Conservation (phyloP, 306 rosid species). For the Fagus sylvatica region DNA sequence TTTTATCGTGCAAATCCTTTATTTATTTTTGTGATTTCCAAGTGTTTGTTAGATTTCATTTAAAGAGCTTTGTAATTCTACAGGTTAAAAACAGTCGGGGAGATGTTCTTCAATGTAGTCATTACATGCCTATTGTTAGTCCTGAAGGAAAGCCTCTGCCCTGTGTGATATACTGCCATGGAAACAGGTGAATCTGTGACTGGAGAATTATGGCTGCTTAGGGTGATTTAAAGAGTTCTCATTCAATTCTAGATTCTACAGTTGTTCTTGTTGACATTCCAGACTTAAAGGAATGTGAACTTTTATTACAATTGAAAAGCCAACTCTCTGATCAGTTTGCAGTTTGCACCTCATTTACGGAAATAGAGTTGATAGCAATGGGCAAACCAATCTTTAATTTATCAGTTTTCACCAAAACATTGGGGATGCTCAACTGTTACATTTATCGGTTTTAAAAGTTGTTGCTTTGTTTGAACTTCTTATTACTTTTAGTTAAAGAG, state of each 20-base stretch:
- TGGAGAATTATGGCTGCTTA: slow-evolving; percentile 3
- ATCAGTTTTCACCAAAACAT: background rate
- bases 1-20: background rate
- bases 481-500: background rate
- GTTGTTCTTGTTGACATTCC: slow-evolving; percentile 16
- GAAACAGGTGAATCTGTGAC: slow-evolving; percentile 70
- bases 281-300: slow-evolving; percentile 8
- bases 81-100: slow-evolving; percentile 89
- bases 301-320: background rate
- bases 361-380: slow-evolving; percentile 9
- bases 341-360: slow-evolving; percentile 1
- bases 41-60: slow-evolving; percentile 14
- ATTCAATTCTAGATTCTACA: slow-evolving; percentile 7
- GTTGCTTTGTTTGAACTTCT: background rate
- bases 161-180: slow-evolving; percentile 95
- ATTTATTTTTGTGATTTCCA: background rate
- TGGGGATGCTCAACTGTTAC: background rate
- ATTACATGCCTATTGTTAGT: slow-evolving; percentile 83
- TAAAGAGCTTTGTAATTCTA: slow-evolving; percentile 30
- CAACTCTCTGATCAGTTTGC: background rate
- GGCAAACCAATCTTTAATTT: background rate
- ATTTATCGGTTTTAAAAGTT: background rate
- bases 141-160: slow-evolving; percentile 93
- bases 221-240: slow-evolving; percentile 16
- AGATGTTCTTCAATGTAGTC: slow-evolving; percentile 86